Evolutionary conservation across 2,329 filamentous ascomycete genomes (phyloP), one percentile per base, ranked within the genome.

Genomic region (Dichotomopilus funicola): DNA sequence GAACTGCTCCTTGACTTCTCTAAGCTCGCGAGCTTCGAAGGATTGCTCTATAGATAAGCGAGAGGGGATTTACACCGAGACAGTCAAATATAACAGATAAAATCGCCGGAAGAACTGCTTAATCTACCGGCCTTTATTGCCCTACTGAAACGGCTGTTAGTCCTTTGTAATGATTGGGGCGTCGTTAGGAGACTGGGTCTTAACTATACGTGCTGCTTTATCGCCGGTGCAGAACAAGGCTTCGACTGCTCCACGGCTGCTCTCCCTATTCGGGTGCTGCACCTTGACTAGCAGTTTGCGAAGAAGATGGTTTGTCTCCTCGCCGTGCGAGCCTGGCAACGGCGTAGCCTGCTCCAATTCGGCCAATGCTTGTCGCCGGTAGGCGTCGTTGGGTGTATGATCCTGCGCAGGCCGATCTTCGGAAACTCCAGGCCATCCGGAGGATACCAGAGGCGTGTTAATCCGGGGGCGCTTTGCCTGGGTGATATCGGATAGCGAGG

Each of bases 11-110:
- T 42, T 50, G 48, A 61, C 57, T 13, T 57, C 42, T 37, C 43
- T 53, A 12, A 62, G 40, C n/a, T 49, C 54, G 47, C 19, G 46
- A 12, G 45, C 42, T 35, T 57, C 34, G 35, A 56, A 62, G 9
- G 53, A 59, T 19, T 53, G 8, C 7, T 36, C n/a, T 19, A 6
- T 48, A 13, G 53, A 43, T 13, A 36, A 27, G 51, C 27, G 57
- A 49, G 60, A 62, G 9, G 54, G 60, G 47, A 60, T 51, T 42
- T 62, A 51, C n/a, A 60, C 56, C 5, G 54, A 59, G 49, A 62
- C 51, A 36, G 33, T 53, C 35, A 13, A 43, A n/a, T 57, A 41
- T 35, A 53, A 40, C 45, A 48, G n/a, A 12, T 44, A 43, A 11
- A 59, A 53, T 35, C 55, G 51, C 38, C 55, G 53, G 35, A 62